phyloP scores from a whole-genome alignment of 2,329 filamentous ascomycete genomes.

The Colletotrichum higginsianum region DNA sequence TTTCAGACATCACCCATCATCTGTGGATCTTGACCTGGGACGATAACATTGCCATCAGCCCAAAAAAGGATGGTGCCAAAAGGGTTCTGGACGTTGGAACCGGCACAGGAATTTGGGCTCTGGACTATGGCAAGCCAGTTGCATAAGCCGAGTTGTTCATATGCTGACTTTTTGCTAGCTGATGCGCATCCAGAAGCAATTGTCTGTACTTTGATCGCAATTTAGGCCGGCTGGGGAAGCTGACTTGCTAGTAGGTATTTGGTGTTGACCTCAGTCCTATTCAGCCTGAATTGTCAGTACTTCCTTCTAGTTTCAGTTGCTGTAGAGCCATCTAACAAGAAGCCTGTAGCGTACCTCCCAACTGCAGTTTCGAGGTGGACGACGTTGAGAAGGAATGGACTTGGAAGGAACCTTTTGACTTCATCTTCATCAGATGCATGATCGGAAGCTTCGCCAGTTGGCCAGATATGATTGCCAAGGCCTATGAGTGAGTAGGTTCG shows the following conservation, averaged over 20 bases:
- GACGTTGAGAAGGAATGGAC: slow-evolving; percentile 54
- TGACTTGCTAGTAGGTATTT: no score
- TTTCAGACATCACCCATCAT: slow-evolving; percentile 56
- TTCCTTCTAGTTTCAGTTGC: no score
- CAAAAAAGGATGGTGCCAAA: slow-evolving; percentile 43
- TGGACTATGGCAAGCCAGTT: slow-evolving; percentile 45
- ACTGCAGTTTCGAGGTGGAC: slow-evolving; percentile 60
- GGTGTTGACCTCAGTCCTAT: slow-evolving; percentile 54
- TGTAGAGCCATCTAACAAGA: no score
- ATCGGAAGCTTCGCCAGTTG: slow-evolving; percentile 47
- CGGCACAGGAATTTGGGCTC: slow-evolving; percentile 47
- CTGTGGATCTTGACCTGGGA: slow-evolving; percentile 52
- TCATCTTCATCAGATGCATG: slow-evolving; percentile 52
- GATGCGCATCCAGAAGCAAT: slow-evolving; percentile 50
- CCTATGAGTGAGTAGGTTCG: slow-evolving; percentile 48
- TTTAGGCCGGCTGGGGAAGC: no score
- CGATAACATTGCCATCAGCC: slow-evolving; percentile 48
- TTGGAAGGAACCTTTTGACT: slow-evolving; percentile 51
- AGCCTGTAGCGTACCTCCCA: slow-evolving; percentile 63
- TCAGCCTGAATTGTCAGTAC: slow-evolving; percentile 50
- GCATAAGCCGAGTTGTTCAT: background rate
- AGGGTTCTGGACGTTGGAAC: slow-evolving; percentile 46
- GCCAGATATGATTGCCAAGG: slow-evolving; percentile 45
- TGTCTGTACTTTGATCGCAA: no score
- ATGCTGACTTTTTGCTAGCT: slow-evolving; percentile 44